phyloP scores from a whole-genome alignment of 2,329 filamentous ascomycete genomes.

The Cryphonectria naterciae region DNA sequence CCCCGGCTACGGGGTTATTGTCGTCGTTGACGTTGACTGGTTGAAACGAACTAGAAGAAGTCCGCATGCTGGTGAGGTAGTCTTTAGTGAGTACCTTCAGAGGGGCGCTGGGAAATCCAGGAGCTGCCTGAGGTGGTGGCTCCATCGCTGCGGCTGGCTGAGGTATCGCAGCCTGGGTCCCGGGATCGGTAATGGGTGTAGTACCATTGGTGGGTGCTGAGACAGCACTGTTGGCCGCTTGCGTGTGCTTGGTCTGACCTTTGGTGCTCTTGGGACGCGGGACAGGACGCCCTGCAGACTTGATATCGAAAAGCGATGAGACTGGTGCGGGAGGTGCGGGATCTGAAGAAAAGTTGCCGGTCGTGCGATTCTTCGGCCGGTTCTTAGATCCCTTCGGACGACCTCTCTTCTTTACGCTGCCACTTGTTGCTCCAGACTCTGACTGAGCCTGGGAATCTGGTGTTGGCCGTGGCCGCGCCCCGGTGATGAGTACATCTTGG shows the following conservation, averaged over 20 bases:
- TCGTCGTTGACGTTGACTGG: slow-evolving; percentile 15
- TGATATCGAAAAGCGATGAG: slow-evolving; percentile 23
- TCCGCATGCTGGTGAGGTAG: background rate
- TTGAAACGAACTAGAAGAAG: slow-evolving; percentile 23
- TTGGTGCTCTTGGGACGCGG: slow-evolving; percentile 53
- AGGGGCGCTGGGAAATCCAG: slow-evolving; percentile 21
- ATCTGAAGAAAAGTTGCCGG: slow-evolving; percentile 5
- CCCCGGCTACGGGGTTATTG: background rate
- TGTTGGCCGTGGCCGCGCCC: slow-evolving; percentile 9
- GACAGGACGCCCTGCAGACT: slow-evolving; percentile 24
- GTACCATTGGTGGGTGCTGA: slow-evolving; percentile 2
- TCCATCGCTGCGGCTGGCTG: slow-evolving; percentile 12
- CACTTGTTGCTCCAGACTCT: slow-evolving; percentile 28
- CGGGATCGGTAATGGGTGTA: background rate
- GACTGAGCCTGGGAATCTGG: slow-evolving; percentile 8
- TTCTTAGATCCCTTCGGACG: slow-evolving; percentile 59
- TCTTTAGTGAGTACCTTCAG: slow-evolving; percentile 22
- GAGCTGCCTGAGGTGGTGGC: slow-evolving; percentile 14
- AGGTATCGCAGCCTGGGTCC: background rate
- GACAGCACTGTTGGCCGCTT: slow-evolving; percentile 7
- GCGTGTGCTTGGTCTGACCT: slow-evolving; percentile 43
- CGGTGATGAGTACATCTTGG: slow-evolving; percentile 17
- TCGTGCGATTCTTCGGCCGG: slow-evolving; percentile 43
- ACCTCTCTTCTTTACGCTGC: slow-evolving; percentile 46
- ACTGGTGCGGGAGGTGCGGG: slow-evolving; percentile 15